phyloP scores from a whole-genome alignment of 2,329 filamentous ascomycete genomes.

The Sphaerulina musiva region DNA sequence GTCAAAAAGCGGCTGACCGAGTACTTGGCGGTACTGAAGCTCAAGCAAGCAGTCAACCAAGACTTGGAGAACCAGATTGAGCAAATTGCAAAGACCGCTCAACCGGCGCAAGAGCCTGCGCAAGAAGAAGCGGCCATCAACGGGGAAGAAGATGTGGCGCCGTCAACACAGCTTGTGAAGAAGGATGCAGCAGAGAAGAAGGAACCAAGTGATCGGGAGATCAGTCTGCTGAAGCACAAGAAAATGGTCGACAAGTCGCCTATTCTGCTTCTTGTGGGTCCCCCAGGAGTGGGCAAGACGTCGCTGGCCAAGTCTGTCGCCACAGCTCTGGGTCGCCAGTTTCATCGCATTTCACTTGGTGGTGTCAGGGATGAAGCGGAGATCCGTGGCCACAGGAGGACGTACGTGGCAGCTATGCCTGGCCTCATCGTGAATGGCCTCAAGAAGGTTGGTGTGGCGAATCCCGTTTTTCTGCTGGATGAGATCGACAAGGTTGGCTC shows the following conservation, averaged over 20 bases:
- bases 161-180: conserved; percentile 32
- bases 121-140: conserved; percentile 39
- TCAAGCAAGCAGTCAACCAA: conserved; percentile 86
- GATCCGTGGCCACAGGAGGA: conserved; percentile 87
- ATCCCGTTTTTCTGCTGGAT: conserved; percentile 90
- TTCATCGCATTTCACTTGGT: conserved; percentile 92
- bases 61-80: conserved; percentile 73
- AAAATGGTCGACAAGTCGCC: conserved; percentile 91
- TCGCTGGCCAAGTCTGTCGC: conserved; percentile 90
- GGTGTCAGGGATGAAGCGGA: conserved; percentile 95
- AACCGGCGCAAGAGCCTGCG: conserved; percentile 35
- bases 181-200: conserved; percentile 32
- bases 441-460: conserved; percentile 90
- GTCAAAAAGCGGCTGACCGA: conserved; percentile 95
- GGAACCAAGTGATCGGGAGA: conserved; percentile 50
- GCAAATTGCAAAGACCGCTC: conserved; percentile 42
- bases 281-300: conserved; percentile 92
- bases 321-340: conserved; percentile 84
- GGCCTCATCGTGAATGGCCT: conserved; percentile 88
- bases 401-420: conserved; percentile 98
- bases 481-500: conserved; percentile 96
- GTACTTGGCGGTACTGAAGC: conserved; percentile 88
- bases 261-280: conserved; percentile 86
- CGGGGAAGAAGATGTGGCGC: conserved; percentile 52
- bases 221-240: conserved; percentile 71